Base-by-base conservation (phyloP, 768 basidiomycete genomes). In the Hygrophoropsis aurantiaca region DNA sequence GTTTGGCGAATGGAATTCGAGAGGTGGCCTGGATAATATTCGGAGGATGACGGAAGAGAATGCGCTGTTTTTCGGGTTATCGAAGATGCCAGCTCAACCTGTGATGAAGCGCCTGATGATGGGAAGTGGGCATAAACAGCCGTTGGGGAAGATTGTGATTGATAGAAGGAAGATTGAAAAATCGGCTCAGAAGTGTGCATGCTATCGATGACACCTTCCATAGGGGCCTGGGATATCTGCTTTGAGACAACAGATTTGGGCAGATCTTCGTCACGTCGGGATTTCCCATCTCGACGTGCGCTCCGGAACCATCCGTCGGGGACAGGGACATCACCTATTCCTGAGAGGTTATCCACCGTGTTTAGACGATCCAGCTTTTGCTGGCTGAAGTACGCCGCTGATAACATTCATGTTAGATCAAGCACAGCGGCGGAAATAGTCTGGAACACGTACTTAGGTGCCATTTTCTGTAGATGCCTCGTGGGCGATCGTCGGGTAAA, bases 311-410 rank as follows among this genome's bases (percentile, higher is more conserved):
- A 82, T 15, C 85, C 86, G 26, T 86, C 84, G 34, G 88, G 89
- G 15, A 90, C 84, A 36, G 65, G 63, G 16, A 83, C 67, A 62
- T 85, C 80, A 34, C 82, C 81, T 50, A 90, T 73, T 41, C 78
- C 80, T 20, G 73, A 80, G 57, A 90, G 78, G 41, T 74, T 77
- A 62, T 89, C 87, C 41, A 90, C 80, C 30, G 85, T 89, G 53
- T 76, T 73, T 34, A 91, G 78, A 45, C 74, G 74, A 60, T 87
- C 84, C 49, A 90, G 70, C 46, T 78, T 85, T 58, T 81, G 81
- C 58, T 87, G 87, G 56, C 85, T 89, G 65, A 89, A 91, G 73
- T 91, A 91, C 39, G 89, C 88, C 50, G 89, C 89, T 91, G 59
- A 27, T 47, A 40, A 52, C 38, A 35, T 38, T 44, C 35, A 41